Conservation (phyloP, 768 basidiomycete species). For the Hericium alpestre region DNA sequence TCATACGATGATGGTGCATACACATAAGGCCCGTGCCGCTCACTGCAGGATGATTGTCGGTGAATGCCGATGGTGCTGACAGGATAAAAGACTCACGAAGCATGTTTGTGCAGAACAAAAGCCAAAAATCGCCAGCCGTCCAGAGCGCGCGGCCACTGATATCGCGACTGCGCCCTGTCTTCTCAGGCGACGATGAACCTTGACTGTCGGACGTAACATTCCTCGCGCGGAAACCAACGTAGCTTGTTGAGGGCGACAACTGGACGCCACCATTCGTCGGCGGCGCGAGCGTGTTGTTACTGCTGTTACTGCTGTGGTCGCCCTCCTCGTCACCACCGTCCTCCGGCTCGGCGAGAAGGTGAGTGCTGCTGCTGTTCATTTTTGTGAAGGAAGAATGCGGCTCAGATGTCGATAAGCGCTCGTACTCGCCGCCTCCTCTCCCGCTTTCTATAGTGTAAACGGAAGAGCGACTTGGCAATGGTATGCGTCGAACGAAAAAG, state of each 20-base stretch:
- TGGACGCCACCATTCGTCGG: conserved; percentile 1
- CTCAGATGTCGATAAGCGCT: conserved; percentile 11
- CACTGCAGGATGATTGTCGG: conserved; percentile 29
- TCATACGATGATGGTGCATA: conserved; percentile 20
- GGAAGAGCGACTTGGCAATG: conserved; percentile 33
- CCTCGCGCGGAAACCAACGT: background rate
- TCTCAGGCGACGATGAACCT: background rate
- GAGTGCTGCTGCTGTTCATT: background rate
- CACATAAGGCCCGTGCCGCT: conserved; percentile 73
- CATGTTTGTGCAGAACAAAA: conserved; percentile 44
- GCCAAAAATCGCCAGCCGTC: conserved; percentile 49
- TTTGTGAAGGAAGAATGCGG: conserved; percentile 4
- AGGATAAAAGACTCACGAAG: conserved; percentile 34
- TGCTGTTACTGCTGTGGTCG: background rate
- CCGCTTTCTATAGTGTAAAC: conserved; percentile 15
- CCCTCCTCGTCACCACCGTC: background rate
- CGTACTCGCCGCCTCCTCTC: conserved; percentile 6
- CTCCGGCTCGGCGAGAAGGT: conserved; percentile 1
- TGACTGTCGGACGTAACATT: background rate
- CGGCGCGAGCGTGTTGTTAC: background rate
- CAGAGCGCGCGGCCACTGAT: conserved; percentile 44
- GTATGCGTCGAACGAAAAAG: conserved; percentile 61
- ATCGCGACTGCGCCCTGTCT: conserved; percentile 26
- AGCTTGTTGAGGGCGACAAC: background rate
- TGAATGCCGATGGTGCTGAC: background rate